Percentiles rank a stretch among this genome's conserved stretches.
Evolutionary conservation across 768 basidiomycete genomes (phyloP).

Genomic region (Suillus tomentosus): DNA sequence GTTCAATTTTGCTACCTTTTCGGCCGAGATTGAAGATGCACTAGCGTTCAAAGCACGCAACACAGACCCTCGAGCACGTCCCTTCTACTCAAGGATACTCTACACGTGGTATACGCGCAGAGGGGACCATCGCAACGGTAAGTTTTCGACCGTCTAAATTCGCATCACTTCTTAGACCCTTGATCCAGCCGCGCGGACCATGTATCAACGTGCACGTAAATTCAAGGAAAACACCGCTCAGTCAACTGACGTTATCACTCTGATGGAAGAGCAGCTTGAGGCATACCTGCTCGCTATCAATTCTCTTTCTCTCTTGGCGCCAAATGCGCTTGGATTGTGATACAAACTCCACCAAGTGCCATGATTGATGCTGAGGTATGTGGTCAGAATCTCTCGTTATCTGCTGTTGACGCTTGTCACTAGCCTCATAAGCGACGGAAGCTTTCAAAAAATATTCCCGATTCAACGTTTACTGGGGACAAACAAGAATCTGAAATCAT

Average conservation of each 20-base stretch:
- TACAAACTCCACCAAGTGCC: constrained; percentile 55
- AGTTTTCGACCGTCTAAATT: constrained; percentile 31
- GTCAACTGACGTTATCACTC: constrained; percentile 38
- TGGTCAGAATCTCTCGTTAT: constrained; percentile 22
- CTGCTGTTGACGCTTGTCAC: constrained; percentile 20
- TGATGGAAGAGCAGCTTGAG: constrained; percentile 71
- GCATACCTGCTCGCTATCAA: constrained; percentile 89
- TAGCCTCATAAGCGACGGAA: constrained; percentile 73
- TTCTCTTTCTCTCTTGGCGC: constrained; percentile 80
- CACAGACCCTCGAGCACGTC: constrained; percentile 81
- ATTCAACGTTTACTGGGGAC: constrained; percentile 62
- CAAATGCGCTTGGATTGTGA: constrained; percentile 81
- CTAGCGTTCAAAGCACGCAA: constrained; percentile 93
- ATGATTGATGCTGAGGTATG: constrained; percentile 48
- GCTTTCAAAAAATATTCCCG: constrained; percentile 76
- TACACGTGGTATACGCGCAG: constrained; percentile 90
- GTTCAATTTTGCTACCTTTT: constrained; percentile 83
- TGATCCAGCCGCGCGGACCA: constrained; percentile 75
- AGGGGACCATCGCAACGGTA: constrained; percentile 91
- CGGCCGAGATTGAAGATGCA: constrained; percentile 84
- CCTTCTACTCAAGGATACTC: constrained; percentile 88
- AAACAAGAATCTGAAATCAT: constrained; percentile 77
- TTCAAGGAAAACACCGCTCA: constrained; percentile 50
- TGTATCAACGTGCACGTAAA: constrained; percentile 91
- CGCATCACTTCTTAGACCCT: constrained; percentile 26